Evolutionary conservation across 2,329 filamentous ascomycete genomes (phyloP).

Genomic region (Verticillium dahliae): DNA sequence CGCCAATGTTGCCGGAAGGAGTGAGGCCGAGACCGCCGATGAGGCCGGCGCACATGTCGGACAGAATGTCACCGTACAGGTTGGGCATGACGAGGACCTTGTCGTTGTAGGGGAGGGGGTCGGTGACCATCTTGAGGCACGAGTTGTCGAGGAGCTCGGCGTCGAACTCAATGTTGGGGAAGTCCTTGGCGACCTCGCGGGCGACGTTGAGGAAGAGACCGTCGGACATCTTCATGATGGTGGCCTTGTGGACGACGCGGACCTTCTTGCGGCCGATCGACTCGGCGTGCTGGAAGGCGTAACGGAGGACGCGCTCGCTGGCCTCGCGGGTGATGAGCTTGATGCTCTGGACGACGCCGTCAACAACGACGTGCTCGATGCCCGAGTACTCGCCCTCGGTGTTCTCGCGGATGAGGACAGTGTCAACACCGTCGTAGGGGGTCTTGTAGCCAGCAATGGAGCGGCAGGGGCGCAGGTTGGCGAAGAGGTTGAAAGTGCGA

Average conservation of each 20-base stretch:
- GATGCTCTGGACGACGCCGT: constrained; percentile 97
- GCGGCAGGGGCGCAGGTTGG: constrained; percentile 96
- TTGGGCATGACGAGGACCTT: constrained; percentile 98
- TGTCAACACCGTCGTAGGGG: constrained; percentile 92
- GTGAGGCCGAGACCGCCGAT: constrained; percentile 97
- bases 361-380: constrained; percentile 96
- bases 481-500: constrained; percentile 99
- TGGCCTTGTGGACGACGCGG: constrained; percentile 97
- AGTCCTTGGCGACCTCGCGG: constrained; percentile 85
- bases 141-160: constrained; percentile 98
- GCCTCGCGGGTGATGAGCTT: constrained; percentile 98
- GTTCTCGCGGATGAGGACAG: constrained; percentile 99
- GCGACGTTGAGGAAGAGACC: constrained; percentile 93
- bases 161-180: constrained; percentile 92
- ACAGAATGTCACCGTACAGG: constrained; percentile 98
- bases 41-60: constrained; percentile 97
- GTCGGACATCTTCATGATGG: constrained; percentile 99
- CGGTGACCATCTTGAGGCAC: constrained; percentile 97
- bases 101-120: constrained; percentile 95
- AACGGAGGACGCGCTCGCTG: constrained; percentile 90
- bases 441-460: constrained; percentile 97
- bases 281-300: constrained; percentile 96
- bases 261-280: constrained; percentile 94
- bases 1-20: constrained; percentile 96
- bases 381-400: constrained; percentile 99